Conservation (phyloP, 805 yeast species). For the Ogataea nonfermentans region DNA sequence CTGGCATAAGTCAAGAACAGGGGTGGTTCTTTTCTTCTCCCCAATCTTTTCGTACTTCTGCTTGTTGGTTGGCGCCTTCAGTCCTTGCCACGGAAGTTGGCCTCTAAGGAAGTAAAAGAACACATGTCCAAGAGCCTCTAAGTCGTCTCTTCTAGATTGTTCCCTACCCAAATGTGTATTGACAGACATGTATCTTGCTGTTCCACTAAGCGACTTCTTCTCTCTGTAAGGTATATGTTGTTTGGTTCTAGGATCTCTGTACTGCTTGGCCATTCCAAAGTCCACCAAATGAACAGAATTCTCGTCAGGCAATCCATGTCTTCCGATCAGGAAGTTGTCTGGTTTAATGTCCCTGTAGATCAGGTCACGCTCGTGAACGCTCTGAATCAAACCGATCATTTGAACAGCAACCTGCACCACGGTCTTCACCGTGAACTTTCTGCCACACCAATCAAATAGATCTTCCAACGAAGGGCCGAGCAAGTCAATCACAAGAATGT, state of each 20-base stretch:
- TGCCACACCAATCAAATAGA: slow-evolving; percentile 96
- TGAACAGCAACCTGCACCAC: slow-evolving; percentile 93
- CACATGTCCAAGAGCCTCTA: slow-evolving; percentile 95
- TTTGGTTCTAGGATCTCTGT: slow-evolving; percentile 93
- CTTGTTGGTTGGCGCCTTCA: slow-evolving; percentile 96
- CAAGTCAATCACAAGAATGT: slow-evolving; percentile 88
- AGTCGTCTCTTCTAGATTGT: slow-evolving; percentile 93
- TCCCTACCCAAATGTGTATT: slow-evolving; percentile 97
- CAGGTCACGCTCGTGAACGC: slow-evolving; percentile 84
- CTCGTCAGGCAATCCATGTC: slow-evolving; percentile 80
- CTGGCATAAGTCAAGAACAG: slow-evolving; percentile 78
- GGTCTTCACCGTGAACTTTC: slow-evolving; percentile 82
- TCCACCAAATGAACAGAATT: slow-evolving; percentile 88
- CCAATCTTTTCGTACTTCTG: slow-evolving; percentile 98
- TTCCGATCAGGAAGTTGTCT: slow-evolving; percentile 91
- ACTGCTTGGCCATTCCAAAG: slow-evolving; percentile 98
- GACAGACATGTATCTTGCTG: slow-evolving; percentile 98
- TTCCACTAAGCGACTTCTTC: slow-evolving; percentile 92
- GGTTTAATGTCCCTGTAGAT: slow-evolving; percentile 98
- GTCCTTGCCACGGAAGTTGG: slow-evolving; percentile 97
- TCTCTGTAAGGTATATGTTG: slow-evolving; percentile 96
- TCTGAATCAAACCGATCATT: slow-evolving; percentile 84
- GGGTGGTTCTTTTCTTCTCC: slow-evolving; percentile 89
- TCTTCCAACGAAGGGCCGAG: slow-evolving; percentile 96
- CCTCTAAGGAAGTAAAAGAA: slow-evolving; percentile 94